phyloP scores from a whole-genome alignment of 2,329 filamentous ascomycete genomes.

The Aspergillus awamori region DNA sequence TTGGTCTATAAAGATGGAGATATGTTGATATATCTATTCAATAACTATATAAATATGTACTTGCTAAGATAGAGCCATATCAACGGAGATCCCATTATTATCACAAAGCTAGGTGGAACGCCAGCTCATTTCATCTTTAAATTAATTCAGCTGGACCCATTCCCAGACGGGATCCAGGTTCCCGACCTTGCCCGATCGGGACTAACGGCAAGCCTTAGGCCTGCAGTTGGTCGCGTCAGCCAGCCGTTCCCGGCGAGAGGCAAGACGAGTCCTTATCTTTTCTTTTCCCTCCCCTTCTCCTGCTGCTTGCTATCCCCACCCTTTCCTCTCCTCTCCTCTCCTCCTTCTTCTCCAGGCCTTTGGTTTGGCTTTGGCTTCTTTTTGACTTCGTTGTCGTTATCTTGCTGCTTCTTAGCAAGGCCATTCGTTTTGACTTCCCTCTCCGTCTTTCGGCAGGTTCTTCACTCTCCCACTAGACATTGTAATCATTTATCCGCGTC shows the following conservation, averaged over 20 bases:
- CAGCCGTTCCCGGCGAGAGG: slow-evolving; percentile 19
- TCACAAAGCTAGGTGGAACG: no score
- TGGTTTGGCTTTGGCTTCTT: no score
- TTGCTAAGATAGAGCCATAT: no score
- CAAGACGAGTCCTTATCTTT: slow-evolving; percentile 20
- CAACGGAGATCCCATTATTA: no score
- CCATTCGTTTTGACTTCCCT: slow-evolving; percentile 20
- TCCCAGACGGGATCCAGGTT: neutral
- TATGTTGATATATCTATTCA: no score
- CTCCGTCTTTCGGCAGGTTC: neutral
- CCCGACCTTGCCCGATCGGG: slow-evolving; percentile 9
- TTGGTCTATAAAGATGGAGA: no score
- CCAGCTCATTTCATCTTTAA: neutral
- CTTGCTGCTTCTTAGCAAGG: slow-evolving; percentile 17
- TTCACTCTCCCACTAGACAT: neutral
- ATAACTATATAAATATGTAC: no score
- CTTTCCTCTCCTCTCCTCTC: slow-evolving; percentile 5
- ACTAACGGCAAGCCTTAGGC: slow-evolving; percentile 10
- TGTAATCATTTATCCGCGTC: neutral
- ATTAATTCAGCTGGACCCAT: neutral
- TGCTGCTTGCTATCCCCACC: slow-evolving; percentile 8
- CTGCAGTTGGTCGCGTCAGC: slow-evolving; percentile 17
- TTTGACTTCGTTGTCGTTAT: slow-evolving; percentile 13
- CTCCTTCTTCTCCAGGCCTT: neutral
- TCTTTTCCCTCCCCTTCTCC: slow-evolving; percentile 10